Base-by-base conservation (phyloP, 257 asterid genomes). In the Sherardia arvensis region DNA sequence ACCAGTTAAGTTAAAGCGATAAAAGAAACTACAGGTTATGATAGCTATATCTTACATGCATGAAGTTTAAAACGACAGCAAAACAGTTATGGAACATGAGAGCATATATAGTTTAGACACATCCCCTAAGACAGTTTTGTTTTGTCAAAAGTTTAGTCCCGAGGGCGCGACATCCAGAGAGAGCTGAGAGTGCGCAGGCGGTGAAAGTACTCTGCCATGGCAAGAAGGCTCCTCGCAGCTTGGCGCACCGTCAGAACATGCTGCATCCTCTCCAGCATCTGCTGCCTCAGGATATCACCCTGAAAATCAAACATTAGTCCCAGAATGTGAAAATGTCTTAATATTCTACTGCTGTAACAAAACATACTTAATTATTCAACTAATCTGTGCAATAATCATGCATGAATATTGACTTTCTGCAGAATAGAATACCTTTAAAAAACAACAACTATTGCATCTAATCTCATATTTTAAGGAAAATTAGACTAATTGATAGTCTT, bases 121-220 rank as follows among this genome's bases (percentile, higher is more conserved):
- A 45, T 40, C 17, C 10, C 48, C 10, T 40, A n/a, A n/a, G n/a
- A n/a, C n/a, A n/a, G n/a, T n/a, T n/a, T n/a, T n/a, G n/a, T n/a
- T n/a, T n/a, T n/a, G n/a, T n/a, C n/a, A 36, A 12, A 38, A 38
- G 47, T 11, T 34, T 85, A 83, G 15, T 68, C 95, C 30, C 83
- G 87, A 5, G 91, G 86, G 25, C 87, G 95, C 0, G 89, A 73
- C 67, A 78, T 43, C 97, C 96, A 90, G 26, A 85, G 87, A 22
- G 95, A 72, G 80, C 96, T 90, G 76, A 90, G 93, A 53, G 95
- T 76, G 4, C 97, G 96, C 48, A 87, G 95, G 70, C 97, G 96
- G 61, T 85, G 89, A 66, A 84, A 85, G 69, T 85, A 85, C 68
- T 90, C 97, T 2, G 83, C 86, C 0, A 90, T 82, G 3, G 91